Conservation (phyloP, 2,329 filamentous ascomycete genomes). For the Geosmithia flava region DNA sequence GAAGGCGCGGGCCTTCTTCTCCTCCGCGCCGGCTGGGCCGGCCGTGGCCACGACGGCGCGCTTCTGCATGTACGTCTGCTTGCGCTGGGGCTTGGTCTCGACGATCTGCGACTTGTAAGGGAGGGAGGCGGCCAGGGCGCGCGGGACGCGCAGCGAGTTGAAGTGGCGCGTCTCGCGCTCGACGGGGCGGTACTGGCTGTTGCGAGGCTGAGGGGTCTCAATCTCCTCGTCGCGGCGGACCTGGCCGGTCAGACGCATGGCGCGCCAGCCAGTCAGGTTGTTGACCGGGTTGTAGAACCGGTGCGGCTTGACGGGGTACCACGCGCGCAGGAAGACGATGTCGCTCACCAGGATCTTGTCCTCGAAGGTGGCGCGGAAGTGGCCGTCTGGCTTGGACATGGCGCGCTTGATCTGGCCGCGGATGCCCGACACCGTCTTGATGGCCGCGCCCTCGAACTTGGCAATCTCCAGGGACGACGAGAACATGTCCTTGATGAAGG, state of each 20-base stretch:
- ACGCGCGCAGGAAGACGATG: slow-evolving; percentile 90
- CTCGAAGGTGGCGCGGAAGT: slow-evolving; percentile 95
- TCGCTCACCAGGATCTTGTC: slow-evolving; percentile 97
- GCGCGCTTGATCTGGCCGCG: slow-evolving; percentile 96
- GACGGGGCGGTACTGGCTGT: slow-evolving; percentile 69
- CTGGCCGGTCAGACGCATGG: slow-evolving; percentile 89
- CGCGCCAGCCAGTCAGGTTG: slow-evolving; percentile 84
- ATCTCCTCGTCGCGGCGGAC: slow-evolving; percentile 68
- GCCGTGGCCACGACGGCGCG: slow-evolving; percentile 76
- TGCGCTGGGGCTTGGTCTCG: slow-evolving; percentile 66
- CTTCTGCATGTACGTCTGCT: slow-evolving; percentile 86
- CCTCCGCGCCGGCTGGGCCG: slow-evolving; percentile 44
- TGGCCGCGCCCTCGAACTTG: slow-evolving; percentile 92
- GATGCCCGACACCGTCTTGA: slow-evolving; percentile 92
- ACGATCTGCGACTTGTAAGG: slow-evolving; percentile 90
- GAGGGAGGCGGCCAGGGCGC: slow-evolving; percentile 67
- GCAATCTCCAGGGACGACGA: slow-evolving; percentile 84
- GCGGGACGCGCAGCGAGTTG: slow-evolving; percentile 67
- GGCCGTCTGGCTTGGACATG: slow-evolving; percentile 82
- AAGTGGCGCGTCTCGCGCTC: slow-evolving; percentile 61
- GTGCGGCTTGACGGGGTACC: slow-evolving; percentile 92
- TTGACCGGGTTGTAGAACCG: slow-evolving; percentile 96
- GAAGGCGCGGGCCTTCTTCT: slow-evolving; percentile 76
- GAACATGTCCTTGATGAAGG: slow-evolving; percentile 99
- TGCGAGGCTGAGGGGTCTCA: slow-evolving; percentile 65